phyloP scores from a whole-genome alignment of 805 yeast species.

The Myxozyma melibiosi region DNA sequence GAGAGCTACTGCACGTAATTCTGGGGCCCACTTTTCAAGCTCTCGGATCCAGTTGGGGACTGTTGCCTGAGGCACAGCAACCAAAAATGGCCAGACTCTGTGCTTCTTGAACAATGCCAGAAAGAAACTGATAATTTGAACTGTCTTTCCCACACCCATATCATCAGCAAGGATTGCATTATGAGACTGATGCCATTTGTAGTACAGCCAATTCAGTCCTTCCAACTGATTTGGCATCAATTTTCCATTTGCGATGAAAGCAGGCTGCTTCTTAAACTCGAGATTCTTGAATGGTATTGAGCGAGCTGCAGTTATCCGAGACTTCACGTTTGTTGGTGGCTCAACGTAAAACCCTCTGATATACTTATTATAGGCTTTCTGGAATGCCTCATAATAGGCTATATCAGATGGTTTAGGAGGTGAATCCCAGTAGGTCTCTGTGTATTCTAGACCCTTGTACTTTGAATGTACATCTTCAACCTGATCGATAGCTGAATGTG shows the following conservation, averaged over 20 bases:
- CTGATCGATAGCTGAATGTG: conserved; percentile 7
- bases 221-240: conserved; percentile 33
- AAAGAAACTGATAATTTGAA: conserved; percentile 86
- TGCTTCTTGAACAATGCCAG: conserved; percentile 83
- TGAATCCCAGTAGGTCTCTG: conserved; percentile 24
- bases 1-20: conserved; percentile 84
- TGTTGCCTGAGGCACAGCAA: conserved; percentile 97
- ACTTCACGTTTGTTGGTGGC: background rate
- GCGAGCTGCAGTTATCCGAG: background rate
- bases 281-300: conserved; percentile 10
- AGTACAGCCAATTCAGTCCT: conserved; percentile 34
- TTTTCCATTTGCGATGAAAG: conserved; percentile 18
- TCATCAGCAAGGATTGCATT: conserved; percentile 70
- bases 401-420: conserved; percentile 14
- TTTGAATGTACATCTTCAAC: conserved; percentile 19
- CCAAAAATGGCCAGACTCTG: conserved; percentile 71
- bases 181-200: conserved; percentile 26
- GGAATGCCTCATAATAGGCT: conserved; percentile 16
- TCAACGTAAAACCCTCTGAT: conserved; percentile 15
- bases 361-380: conserved; percentile 18
- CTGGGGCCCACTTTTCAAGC: conserved; percentile 97
- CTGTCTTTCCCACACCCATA: conserved; percentile 70
- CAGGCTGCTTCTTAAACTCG: conserved; percentile 27
- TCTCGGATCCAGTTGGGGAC: conserved; percentile 94
- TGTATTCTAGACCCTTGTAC: conserved; percentile 26